A percentile compares a stretch with the other conserved stretches of the same genome.
These are phyloP conservation scores for Setaria viridis DNA, from an alignment of 202 grass and related monocot genomes.

Conservation along the genomic window DNA sequence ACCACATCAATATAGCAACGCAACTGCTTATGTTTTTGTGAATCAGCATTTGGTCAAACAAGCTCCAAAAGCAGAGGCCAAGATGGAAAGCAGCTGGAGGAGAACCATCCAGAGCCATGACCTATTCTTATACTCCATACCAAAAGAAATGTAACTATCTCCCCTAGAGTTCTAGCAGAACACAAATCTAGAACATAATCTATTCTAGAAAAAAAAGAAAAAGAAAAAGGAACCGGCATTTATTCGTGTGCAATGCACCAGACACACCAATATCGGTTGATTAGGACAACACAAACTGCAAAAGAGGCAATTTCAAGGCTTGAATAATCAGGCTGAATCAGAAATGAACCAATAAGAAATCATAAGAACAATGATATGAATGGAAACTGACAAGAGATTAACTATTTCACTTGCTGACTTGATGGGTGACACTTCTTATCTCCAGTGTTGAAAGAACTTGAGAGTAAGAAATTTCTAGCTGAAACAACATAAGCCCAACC, in stretches of 20 bases:
- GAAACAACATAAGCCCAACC: constrained; percentile 22
- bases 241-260: background rate
- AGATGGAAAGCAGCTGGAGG: background rate
- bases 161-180: background rate
- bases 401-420: constrained; percentile 37
- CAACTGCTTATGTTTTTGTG: background rate
- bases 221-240: background rate
- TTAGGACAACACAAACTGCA: background rate
- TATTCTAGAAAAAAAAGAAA: background rate
- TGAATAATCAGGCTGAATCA: background rate
- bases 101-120: background rate
- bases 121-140: background rate
- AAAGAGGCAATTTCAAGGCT: background rate
- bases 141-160: background rate
- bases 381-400: background rate
- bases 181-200: constrained; percentile 15
- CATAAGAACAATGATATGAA: background rate
- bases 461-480: background rate
- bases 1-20: constrained; percentile 27
- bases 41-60: constrained; percentile 11
- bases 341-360: constrained; percentile 14
- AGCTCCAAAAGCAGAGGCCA: background rate
- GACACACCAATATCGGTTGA: background rate
- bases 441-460: constrained; percentile 27
- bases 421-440: constrained; percentile 41